These are phyloP conservation scores for Penicillium expansum DNA, from an alignment of 2,329 filamentous ascomycete species.

Conservation along the genomic window DNA sequence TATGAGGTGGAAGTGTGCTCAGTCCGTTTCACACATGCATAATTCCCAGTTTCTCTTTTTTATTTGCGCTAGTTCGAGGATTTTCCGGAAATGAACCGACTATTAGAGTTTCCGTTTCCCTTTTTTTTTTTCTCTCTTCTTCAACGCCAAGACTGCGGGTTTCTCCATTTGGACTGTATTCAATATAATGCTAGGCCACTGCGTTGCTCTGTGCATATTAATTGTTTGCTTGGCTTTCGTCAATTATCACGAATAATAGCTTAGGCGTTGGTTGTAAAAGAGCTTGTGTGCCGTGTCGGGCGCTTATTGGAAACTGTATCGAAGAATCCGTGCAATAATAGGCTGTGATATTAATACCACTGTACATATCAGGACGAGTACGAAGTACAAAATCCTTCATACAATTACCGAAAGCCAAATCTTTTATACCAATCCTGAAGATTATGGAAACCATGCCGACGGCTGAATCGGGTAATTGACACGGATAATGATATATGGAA, in stretches of 20 bases:
- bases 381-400: too few species aligned
- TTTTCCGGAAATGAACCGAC: slow-evolving; percentile 2
- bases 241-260: neutral
- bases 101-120: slow-evolving; percentile 6
- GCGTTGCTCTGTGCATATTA: neutral
- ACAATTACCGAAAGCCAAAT: neutral
- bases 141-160: slow-evolving; percentile 6
- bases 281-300: slow-evolving; percentile 14
- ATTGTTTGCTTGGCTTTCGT: neutral
- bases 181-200: neutral
- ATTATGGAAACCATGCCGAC: slow-evolving; percentile 8
- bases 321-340: neutral
- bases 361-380: neutral
- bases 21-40: slow-evolving; percentile 8
- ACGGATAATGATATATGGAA: slow-evolving; percentile 11
- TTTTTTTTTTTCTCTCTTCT: neutral
- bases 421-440: slow-evolving; percentile 10
- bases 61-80: neutral
- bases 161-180: slow-evolving; percentile 2
- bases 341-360: neutral
- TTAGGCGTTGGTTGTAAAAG: neutral
- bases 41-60: neutral
- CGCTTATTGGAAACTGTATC: slow-evolving; percentile 9
- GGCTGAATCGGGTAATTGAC: slow-evolving; percentile 14
- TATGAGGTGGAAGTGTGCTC: neutral